phyloP scores from a whole-genome alignment of 345 rosid genomes.

The Laguncularia racemosa region DNA sequence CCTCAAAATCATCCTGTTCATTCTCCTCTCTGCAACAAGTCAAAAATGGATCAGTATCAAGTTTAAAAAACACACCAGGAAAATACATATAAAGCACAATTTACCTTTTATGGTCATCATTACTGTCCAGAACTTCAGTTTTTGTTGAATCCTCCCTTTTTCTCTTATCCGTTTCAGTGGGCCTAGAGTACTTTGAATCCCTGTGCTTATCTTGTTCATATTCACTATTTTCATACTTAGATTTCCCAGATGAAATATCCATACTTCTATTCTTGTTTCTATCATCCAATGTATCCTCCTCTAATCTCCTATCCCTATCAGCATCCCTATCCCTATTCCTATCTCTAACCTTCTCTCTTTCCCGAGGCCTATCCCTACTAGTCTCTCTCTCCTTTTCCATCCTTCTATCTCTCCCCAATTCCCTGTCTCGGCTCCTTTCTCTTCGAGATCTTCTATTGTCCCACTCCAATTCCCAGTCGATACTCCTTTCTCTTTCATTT shows the following conservation, averaged over 20 bases:
- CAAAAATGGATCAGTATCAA: conserved; percentile 3
- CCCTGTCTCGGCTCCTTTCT: conserved; percentile 28
- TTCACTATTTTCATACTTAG: conserved; percentile 13
- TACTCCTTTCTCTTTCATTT: conserved; percentile 36
- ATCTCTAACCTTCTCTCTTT: neutral
- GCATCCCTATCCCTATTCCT: conserved; percentile 5
- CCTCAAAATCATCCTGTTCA: conserved; percentile 61
- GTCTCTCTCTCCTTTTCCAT: conserved; percentile 7
- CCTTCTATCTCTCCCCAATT: conserved; percentile 9
- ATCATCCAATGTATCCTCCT: conserved; percentile 3
- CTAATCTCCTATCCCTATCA: conserved; percentile 7
- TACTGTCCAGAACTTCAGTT: conserved; percentile 19
- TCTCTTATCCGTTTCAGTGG: conserved; percentile 21
- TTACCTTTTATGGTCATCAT: conserved; percentile 40
- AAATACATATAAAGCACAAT: neutral
- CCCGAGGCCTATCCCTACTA: conserved; percentile 3
- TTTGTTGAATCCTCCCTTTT: conserved; percentile 23
- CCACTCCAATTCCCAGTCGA: conserved; percentile 33
- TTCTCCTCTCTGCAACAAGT: conserved; percentile 43
- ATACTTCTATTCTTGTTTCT: conserved; percentile 6
- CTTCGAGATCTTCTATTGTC: conserved; percentile 34
- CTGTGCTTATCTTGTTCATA: conserved; percentile 17
- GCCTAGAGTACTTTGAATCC: conserved; percentile 20
- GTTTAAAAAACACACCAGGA: neutral
- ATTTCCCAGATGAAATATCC: conserved; percentile 14